Evolutionary conservation across 2,329 filamentous ascomycete species (phyloP), one percentile per base, ranked within the genome.

Genomic region (Neurospora crassa): DNA sequence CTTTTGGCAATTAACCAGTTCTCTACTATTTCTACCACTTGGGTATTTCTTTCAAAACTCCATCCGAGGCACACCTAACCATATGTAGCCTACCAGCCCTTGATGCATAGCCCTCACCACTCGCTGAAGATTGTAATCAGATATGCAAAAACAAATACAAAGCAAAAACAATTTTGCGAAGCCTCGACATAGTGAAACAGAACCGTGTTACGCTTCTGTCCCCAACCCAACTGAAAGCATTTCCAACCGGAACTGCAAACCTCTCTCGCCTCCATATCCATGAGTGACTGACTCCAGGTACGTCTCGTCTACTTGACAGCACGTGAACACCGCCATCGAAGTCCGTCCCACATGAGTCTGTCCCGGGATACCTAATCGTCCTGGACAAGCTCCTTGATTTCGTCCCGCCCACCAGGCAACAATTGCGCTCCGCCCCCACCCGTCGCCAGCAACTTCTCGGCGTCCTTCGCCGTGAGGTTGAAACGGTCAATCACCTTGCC

Each of bases 381-480:
- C 79, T 90, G 88, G 3, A 90, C 87, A 75, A 90, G 78, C 79
- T 90, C 88, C 78, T 90, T 90, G 71, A 90, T 90, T 79, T 89
- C 87, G 75, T 86, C 87, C 71, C 82, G 81, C 18, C 81, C 84
- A 10, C 82, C 82, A 47, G 79, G 83, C 78, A 82, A 81, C 40
- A 81, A 81, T 0, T 80, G 80, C 20, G 80, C 82, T 80, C 69
- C 81, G 40, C 76, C 75, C 14, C 70, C 68, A 14, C 67, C 82
- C 77, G 84, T 84, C 29, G 53, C 53, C 53, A 63, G 53, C 29
- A 63, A 63, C 29, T 63, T 63, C 53, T 63, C 53, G 41, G 80
- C 82, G 68, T 82, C 84, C 16, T 80, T 81, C 14, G 78, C 84
- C 11, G 82, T 82, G 53, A 63, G 29, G 8, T 63, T 63, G 53